Evolutionary conservation across 352 stramenopile genomes (phyloP).

Genomic region (Pythium chondricola): DNA sequence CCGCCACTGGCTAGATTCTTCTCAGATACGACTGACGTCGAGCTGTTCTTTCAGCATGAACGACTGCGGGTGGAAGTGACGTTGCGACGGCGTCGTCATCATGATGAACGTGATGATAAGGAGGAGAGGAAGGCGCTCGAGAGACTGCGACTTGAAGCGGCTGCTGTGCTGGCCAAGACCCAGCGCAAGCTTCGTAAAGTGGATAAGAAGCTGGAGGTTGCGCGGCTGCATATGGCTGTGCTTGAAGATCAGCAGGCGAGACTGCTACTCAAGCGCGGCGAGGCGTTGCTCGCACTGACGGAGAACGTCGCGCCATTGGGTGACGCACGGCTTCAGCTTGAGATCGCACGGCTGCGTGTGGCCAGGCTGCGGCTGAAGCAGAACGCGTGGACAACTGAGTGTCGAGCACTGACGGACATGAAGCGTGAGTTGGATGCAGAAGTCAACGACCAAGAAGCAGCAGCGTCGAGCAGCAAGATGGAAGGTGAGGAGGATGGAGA

Average conservation of each 20-base stretch:
- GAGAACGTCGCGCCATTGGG: too few relatives aligned
- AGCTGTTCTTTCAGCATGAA: constrained; percentile 46
- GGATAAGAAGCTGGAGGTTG: constrained; percentile 39
- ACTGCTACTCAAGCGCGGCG: constrained; percentile 17
- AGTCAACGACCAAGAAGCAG: neutral
- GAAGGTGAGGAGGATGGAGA: neutral
- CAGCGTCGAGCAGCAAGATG: neutral
- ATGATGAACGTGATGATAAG: constrained; percentile 1
- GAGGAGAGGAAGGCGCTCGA: neutral
- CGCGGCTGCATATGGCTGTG: constrained; percentile 27
- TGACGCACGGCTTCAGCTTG: constrained; percentile 24
- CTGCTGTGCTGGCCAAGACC: constrained; percentile 17
- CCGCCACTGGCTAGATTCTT: constrained; percentile 34
- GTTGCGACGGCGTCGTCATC: neutral
- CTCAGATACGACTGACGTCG: constrained; percentile 28
- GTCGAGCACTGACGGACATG: constrained; percentile 15
- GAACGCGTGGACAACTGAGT: constrained; percentile 16
- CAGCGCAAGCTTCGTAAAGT: constrained; percentile 50
- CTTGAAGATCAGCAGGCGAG: constrained; percentile 21
- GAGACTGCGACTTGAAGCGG: constrained; percentile 17
- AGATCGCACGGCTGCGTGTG: constrained; percentile 28
- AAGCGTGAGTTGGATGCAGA: constrained; percentile 13
- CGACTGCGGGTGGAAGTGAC: constrained; percentile 33
- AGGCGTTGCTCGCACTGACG: neutral
- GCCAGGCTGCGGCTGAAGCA: constrained; percentile 32